Conservation (phyloP, 495 filamentous ascomycete species). For the Polyplosphaeria fusca region DNA sequence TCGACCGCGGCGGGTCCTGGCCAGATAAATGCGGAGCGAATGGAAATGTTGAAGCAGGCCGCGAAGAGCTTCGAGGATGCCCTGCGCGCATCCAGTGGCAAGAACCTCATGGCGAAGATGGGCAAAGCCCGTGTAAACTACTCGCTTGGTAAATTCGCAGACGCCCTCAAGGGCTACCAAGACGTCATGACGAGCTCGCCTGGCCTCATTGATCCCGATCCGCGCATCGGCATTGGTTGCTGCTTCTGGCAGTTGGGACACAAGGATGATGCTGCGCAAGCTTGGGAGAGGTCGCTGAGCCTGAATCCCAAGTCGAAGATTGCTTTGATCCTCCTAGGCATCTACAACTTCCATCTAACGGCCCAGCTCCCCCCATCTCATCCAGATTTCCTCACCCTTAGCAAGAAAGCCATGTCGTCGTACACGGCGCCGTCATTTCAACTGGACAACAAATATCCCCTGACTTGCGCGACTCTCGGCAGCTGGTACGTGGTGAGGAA, state of each 20-base stretch:
- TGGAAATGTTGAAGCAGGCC: constrained; percentile 74
- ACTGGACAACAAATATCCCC: constrained; percentile 84
- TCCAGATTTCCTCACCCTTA: constrained; percentile 72
- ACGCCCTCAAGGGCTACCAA: constrained; percentile 81
- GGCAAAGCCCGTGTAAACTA: constrained; percentile 82
- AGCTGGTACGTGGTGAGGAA: constrained; percentile 81
- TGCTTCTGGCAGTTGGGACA: constrained; percentile 92
- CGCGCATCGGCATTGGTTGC: constrained; percentile 89
- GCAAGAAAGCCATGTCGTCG: constrained; percentile 89
- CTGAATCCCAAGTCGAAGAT: constrained; percentile 86
- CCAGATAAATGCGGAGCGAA: constrained; percentile 69
- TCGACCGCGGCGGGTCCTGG: constrained; percentile 61
- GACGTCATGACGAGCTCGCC: constrained; percentile 79
- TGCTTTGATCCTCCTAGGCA: constrained; percentile 82
- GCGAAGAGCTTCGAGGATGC: constrained; percentile 92
- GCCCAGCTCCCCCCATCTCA: constrained; percentile 72
- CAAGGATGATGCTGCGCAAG: constrained; percentile 84
- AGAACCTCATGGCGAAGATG: constrained; percentile 85
- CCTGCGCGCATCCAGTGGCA: constrained; percentile 71
- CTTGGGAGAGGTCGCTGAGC: constrained; percentile 85
- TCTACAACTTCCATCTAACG: constrained; percentile 82
- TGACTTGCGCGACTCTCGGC: constrained; percentile 87
- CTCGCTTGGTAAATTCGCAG: constrained; percentile 74
- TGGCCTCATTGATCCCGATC: constrained; percentile 88
- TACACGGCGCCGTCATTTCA: constrained; percentile 95